phyloP scores from a whole-genome alignment of 371 early-diverging fungal species.

The Mortierella sp. region DNA sequence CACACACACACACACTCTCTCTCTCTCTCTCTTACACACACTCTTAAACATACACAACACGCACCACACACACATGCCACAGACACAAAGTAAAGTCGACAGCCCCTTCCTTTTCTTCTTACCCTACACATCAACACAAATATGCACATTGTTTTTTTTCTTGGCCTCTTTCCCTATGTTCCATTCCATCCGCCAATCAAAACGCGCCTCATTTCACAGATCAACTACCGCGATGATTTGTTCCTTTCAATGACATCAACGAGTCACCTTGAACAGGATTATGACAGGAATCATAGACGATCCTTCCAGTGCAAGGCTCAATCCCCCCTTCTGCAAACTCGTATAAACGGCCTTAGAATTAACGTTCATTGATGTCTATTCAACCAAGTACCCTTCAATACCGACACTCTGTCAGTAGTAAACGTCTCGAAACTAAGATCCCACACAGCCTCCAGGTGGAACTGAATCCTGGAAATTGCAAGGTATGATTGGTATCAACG shows the following conservation, averaged over 20 bases:
- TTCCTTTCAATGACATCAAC: too few species aligned
- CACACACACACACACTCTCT: too few species aligned
- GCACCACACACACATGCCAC: neutral
- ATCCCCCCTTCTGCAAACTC: neutral
- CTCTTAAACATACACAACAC: too few species aligned
- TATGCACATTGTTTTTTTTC: neutral
- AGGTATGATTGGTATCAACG: neutral
- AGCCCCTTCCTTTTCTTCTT: neutral
- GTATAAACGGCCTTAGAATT: too few species aligned
- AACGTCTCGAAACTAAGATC: neutral
- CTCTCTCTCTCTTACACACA: too few species aligned
- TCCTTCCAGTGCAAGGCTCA: neutral
- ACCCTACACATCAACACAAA: neutral
- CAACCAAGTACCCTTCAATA: neutral
- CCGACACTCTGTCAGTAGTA: neutral
- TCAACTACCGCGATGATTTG: too few species aligned
- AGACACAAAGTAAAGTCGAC: neutral
- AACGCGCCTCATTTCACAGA: slow-evolving; percentile 2
- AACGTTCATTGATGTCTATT: too few species aligned
- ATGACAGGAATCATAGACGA: neutral
- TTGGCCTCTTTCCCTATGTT: neutral
- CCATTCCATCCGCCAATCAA: neutral
- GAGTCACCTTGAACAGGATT: neutral
- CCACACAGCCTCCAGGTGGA: neutral
- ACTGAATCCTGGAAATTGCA: neutral